Evolutionary conservation across 768 basidiomycete genomes (phyloP), one percentile per base, ranked within the genome.

Genomic region (Gloeostereum incarnatum): DNA sequence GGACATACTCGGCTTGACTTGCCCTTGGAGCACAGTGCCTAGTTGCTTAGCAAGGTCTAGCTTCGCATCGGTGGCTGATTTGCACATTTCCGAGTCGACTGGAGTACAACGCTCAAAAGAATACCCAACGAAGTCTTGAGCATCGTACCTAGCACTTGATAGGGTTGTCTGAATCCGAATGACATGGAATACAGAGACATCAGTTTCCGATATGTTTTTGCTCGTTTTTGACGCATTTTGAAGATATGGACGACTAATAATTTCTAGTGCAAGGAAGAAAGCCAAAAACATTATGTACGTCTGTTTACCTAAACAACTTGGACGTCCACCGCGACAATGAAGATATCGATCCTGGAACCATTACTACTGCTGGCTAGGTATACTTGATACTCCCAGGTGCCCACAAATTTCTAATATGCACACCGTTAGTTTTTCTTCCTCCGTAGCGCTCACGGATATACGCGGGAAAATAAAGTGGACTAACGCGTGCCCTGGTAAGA

Each of bases 121-220:
- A 40, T 35, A 16, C n/a, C n/a, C n/a, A n/a, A n/a, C n/a, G n/a
- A n/a, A n/a, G n/a, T n/a, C n/a, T n/a, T n/a, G n/a, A 21, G 8
- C 17, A 16, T 59, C 68, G 46, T 49, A 91, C 92, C 75, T 18
- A 98, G 71, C 5, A 94, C 72, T 66, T 98, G 96, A 57, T 91
- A 98, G 0, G 96, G 94, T 50, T 91, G 79, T 31, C 91, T 67
- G 58, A 97, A 98, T 5, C 85, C 85, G 58, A 97, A 97, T 2
- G 81, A 71, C 57, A 83, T 73, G 44, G 71, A 75, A 56, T 97
- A 97, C 35, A 93, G 63, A 11, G 78, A 71, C 93, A 99, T 98
- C 38, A 94, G 83, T 55, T 91, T 91, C 47, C 83, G 76, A 61
- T 97, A 97, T 1, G 81, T 75, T 60, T 99, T 99, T 19, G 92